These are phyloP conservation scores for Aspergillus oerlinghausenensis DNA, from an alignment of 2,329 filamentous ascomycete genomes.

Conservation along the genomic window DNA sequence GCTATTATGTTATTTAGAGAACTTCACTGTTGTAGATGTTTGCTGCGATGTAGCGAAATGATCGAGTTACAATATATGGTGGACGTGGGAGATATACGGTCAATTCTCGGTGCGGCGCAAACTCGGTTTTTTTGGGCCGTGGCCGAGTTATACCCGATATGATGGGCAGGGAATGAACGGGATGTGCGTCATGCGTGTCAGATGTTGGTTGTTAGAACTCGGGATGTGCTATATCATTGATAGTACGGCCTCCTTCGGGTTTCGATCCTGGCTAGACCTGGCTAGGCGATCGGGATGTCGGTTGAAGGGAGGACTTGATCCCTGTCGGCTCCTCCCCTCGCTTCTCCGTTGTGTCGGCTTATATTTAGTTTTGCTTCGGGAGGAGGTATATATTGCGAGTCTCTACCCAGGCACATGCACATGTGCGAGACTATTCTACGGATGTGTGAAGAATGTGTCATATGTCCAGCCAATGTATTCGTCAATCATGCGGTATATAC, in stretches of 20 bases:
- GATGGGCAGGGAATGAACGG: neutral
- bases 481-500: slow-evolving; percentile 1
- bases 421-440: neutral
- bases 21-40: too few species aligned
- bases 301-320: neutral
- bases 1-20: too few species aligned
- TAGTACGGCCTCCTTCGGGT: neutral
- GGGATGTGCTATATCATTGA: neutral
- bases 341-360: too few species aligned
- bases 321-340: too few species aligned
- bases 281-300: neutral
- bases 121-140: neutral
- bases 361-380: too few species aligned
- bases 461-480: neutral
- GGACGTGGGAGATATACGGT: neutral
- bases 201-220: neutral
- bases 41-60: too few species aligned
- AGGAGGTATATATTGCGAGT: neutral
- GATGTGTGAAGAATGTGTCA: neutral
- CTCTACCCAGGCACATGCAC: neutral
- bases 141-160: neutral
- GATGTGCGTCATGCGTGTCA: too few species aligned
- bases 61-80: too few species aligned
- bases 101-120: neutral
- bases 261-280: neutral